These are phyloP conservation scores for Penicillium sp. DNA, from an alignment of 2,329 filamentous ascomycete species.

Conservation along the genomic window DNA sequence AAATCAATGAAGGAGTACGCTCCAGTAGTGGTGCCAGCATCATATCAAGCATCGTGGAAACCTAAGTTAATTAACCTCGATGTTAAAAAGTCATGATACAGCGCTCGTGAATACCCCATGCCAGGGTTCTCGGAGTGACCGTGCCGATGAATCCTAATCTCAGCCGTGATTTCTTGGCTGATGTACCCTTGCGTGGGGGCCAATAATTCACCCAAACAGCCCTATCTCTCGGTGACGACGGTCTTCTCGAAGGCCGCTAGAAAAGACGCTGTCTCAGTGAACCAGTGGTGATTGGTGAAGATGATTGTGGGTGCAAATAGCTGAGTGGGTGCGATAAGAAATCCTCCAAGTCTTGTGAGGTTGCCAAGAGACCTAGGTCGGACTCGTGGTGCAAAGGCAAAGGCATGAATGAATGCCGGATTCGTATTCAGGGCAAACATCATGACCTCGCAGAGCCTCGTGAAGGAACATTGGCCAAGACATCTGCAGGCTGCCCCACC, in stretches of 20 bases:
- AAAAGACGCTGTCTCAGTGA: slow-evolving; percentile 20
- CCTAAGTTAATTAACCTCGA: neutral
- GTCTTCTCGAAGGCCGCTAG: slow-evolving; percentile 38
- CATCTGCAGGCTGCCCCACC: slow-evolving; percentile 14
- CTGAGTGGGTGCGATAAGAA: slow-evolving; percentile 3
- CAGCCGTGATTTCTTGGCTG: slow-evolving; percentile 20
- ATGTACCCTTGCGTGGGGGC: slow-evolving; percentile 10
- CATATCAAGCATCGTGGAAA: neutral
- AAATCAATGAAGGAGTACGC: neutral
- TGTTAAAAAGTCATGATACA: neutral
- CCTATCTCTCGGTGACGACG: slow-evolving; percentile 15
- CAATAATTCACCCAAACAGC: slow-evolving; percentile 7
- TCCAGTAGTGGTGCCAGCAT: slow-evolving; percentile 8
- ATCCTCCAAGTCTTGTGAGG: neutral
- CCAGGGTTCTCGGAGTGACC: slow-evolving; percentile 14
- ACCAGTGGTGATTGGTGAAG: slow-evolving; percentile 19
- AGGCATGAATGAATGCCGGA: neutral
- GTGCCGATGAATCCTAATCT: slow-evolving; percentile 14
- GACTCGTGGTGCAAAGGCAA: neutral
- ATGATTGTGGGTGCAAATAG: neutral
- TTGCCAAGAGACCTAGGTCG: neutral
- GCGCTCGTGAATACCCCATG: neutral
- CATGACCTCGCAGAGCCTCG: slow-evolving; percentile 6
- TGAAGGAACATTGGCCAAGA: slow-evolving; percentile 11
- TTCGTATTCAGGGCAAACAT: slow-evolving; percentile 13